These are phyloP conservation scores for Suillus tomentosus DNA, from an alignment of 768 basidiomycete species.

Conservation along the genomic window DNA sequence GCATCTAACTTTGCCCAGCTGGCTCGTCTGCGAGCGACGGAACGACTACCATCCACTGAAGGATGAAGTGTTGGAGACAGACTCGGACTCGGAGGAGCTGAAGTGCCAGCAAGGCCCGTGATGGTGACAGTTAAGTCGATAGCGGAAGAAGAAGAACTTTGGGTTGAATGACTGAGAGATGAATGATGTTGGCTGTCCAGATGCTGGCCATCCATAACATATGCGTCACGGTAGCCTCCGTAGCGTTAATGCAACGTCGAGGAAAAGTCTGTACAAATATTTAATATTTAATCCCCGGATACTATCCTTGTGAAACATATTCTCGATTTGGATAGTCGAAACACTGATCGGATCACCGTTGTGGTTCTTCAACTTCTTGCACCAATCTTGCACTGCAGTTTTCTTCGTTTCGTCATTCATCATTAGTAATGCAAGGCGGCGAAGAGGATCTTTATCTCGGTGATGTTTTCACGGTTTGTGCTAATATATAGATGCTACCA, in stretches of 20 bases:
- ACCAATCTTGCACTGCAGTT: neutral
- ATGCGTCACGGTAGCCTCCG: too few species aligned
- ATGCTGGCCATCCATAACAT: slow-evolving; percentile 1
- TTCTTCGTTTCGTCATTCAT: neutral
- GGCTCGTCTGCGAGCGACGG: slow-evolving; percentile 50
- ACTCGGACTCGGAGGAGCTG: slow-evolving; percentile 36
- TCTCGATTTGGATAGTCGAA: neutral
- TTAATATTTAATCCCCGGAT: too few species aligned
- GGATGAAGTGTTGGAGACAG: slow-evolving; percentile 49
- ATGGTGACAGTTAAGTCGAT: slow-evolving; percentile 53
- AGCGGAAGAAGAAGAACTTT: slow-evolving; percentile 54
- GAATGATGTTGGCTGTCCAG: slow-evolving; percentile 16
- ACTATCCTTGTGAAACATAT: neutral
- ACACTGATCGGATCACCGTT: neutral
- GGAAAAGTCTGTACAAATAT: too few species aligned
- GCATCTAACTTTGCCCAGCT: slow-evolving; percentile 58
- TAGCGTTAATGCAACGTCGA: neutral
- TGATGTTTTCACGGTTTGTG: slow-evolving; percentile 52
- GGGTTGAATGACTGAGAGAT: slow-evolving; percentile 16
- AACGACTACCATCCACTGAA: slow-evolving; percentile 34
- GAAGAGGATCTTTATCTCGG: slow-evolving; percentile 42
- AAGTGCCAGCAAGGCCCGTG: slow-evolving; percentile 40
- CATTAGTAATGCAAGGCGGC: slow-evolving; percentile 18
- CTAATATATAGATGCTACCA: neutral
- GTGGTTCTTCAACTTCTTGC: neutral